phyloP scores from a whole-genome alignment of 257 asterid genomes.

The Solanum sejunctum region DNA sequence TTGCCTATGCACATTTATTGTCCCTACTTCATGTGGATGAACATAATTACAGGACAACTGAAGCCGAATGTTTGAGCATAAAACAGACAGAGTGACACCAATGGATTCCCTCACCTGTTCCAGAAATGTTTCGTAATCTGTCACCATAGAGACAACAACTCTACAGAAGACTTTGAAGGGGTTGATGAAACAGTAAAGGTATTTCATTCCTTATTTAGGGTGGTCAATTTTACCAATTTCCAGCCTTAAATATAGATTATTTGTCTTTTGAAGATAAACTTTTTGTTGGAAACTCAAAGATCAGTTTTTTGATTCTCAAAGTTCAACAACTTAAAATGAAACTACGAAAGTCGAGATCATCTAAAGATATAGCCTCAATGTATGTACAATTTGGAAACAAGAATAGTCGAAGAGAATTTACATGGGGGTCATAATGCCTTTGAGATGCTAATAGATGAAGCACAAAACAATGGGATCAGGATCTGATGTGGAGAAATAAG shows the following conservation, averaged over 20 bases:
- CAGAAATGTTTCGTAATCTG: conserved; percentile 5
- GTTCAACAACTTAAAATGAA: background rate
- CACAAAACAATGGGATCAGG: background rate
- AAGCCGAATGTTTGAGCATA: conserved; percentile 89
- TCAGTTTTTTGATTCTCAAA: background rate
- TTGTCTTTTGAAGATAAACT: background rate
- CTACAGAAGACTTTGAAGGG: background rate
- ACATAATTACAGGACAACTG: conserved; percentile 29
- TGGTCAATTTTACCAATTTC: background rate
- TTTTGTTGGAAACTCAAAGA: background rate
- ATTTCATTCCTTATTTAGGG: background rate
- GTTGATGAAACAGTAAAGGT: background rate
- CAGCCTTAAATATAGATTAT: background rate
- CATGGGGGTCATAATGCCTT: background rate
- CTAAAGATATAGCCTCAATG: background rate
- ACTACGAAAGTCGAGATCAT: background rate
- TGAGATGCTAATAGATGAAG: background rate
- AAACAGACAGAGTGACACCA: conserved; percentile 76
- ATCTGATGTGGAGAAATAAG: background rate
- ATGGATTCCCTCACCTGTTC: conserved; percentile 94
- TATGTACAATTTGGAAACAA: background rate
- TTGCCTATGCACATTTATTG: conserved; percentile 10
- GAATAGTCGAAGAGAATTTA: background rate
- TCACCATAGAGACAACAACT: conserved; percentile 1
- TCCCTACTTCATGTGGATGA: conserved; percentile 24